A percentile compares a stretch with the other conserved stretches of the same genome.
Conservation (phyloP, 345 rosid genomes). For the Stellera chamaejasme region DNA sequence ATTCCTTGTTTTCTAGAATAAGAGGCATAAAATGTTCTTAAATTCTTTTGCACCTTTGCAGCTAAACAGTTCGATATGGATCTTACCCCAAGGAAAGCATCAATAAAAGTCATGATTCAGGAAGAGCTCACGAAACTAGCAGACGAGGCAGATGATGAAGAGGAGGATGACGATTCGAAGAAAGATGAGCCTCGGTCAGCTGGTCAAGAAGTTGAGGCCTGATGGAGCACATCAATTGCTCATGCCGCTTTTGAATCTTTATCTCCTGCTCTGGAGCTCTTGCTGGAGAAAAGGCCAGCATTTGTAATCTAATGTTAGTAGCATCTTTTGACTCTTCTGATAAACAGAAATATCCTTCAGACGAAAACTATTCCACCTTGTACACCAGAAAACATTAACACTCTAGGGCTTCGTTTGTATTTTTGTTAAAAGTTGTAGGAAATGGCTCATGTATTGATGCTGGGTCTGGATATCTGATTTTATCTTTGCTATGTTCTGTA, state of each 20-base stretch:
- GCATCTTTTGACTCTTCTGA: too few species aligned
- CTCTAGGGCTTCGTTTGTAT: too few species aligned
- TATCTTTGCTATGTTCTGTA: too few species aligned
- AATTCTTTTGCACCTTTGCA: slow-evolving; percentile 18
- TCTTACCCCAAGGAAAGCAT: slow-evolving; percentile 54
- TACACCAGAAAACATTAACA: too few species aligned
- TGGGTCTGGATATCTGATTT: too few species aligned
- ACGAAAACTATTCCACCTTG: too few species aligned
- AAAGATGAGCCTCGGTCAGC: slow-evolving; percentile 30
- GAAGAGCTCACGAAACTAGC: slow-evolving; percentile 90
- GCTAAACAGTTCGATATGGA: slow-evolving; percentile 34
- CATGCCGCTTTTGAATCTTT: slow-evolving; percentile 1
- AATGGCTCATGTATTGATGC: too few species aligned
- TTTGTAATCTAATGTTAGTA: background rate
- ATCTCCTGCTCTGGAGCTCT: slow-evolving; percentile 11
- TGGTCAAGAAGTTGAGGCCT: slow-evolving; percentile 39
- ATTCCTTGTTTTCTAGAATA: background rate
- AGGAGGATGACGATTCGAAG: slow-evolving; percentile 42
- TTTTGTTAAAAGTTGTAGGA: too few species aligned
- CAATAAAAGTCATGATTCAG: slow-evolving; percentile 75
- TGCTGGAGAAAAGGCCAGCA: slow-evolving; percentile 16
- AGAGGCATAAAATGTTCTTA: background rate
- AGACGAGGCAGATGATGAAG: slow-evolving; percentile 62
- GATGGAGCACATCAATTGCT: background rate
- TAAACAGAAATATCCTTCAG: too few species aligned